Percentiles rank a stretch among this genome's conserved stretches.
Conservation (phyloP, 495 filamentous ascomycete species). For the Jackrogersella minutella region DNA sequence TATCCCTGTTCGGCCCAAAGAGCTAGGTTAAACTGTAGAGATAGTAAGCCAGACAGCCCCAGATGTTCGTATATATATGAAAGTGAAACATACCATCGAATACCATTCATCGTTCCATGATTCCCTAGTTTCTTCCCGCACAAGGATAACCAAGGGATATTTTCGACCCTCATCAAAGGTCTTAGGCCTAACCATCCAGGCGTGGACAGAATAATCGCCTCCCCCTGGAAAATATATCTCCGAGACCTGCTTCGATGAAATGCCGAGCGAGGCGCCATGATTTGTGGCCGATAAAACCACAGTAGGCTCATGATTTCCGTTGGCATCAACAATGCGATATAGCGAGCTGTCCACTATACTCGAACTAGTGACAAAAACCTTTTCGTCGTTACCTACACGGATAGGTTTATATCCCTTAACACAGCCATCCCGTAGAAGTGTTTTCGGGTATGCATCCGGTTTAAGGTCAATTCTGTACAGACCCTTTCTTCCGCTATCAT, state of each 20-base stretch:
- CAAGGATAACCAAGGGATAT: conserved; percentile 41
- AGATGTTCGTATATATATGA: no score
- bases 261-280: conserved; percentile 33
- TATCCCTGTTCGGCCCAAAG: conserved; percentile 47
- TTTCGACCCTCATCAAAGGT: conserved; percentile 41
- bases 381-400: conserved; percentile 4
- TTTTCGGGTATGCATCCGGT: conserved; percentile 18
- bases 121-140: conserved; percentile 32
- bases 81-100: not conserved
- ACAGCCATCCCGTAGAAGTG: conserved; percentile 26
- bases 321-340: conserved; percentile 34
- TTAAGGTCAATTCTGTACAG: conserved; percentile 40
- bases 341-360: conserved; percentile 42
- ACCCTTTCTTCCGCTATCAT: conserved; percentile 32
- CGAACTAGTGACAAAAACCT: conserved; percentile 35
- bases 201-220: conserved; percentile 34
- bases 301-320: not conserved
- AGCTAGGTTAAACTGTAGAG: no score
- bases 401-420: conserved; percentile 29
- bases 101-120: conserved; percentile 39
- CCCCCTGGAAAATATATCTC: conserved; percentile 43
- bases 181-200: conserved; percentile 44
- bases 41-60: no score
- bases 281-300: conserved; percentile 35
- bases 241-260: conserved; percentile 40